Evolutionary conservation across 352 stramenopile species (phyloP), one percentile per base, ranked within the genome.

Genomic region (Peronospora farinosa): DNA sequence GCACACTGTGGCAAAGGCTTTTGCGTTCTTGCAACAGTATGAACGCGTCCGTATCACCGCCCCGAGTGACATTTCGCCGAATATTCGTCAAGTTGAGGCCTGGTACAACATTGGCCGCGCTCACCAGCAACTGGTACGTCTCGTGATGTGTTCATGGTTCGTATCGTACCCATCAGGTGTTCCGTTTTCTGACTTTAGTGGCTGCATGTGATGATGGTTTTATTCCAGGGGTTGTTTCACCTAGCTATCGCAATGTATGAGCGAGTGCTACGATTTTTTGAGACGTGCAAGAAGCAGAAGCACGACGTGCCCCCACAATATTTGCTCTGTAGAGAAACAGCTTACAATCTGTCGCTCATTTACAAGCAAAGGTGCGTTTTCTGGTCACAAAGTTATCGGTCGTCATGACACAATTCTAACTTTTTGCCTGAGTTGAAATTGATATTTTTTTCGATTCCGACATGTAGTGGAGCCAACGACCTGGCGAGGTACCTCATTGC

Each of bases 91-190:
- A 38, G 35, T 92, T 27, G 83, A 94, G 38, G 72, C 69, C 9
- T 92, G 78, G 83, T 94, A 94, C 58, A 94, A 94, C 57, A 88
- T 90, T 40, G 83, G 80, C 4, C 78, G 83, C 40, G 83, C 78
- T 0, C 81, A 94, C 40, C 83, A 94, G 39, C 83, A 94, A 75
- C 51, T 94, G 68, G 82, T 92, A 76, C 21, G 72, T 63, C 30
- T 13, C 7, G 37, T 51, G 6, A 30, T 33, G 19, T 50, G n/a
- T 17, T 31, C n/a, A 3, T 48, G 7, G 3, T 33, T 37, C 3
- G 32, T 1, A 41, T 28, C 16, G 16, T 10, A 42, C 9, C 19
- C 17, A 8, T 43, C 13, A 5, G 5, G 10, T 15, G 31, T 37
- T 27, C 23, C 3, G 23, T 27, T 27, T 4, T 27, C 7, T 41